A percentile compares a stretch with the other conserved stretches of the same genome.
phyloP scores from a whole-genome alignment of 2,329 filamentous ascomycete genomes.

The Amylocarpus encephaloides region DNA sequence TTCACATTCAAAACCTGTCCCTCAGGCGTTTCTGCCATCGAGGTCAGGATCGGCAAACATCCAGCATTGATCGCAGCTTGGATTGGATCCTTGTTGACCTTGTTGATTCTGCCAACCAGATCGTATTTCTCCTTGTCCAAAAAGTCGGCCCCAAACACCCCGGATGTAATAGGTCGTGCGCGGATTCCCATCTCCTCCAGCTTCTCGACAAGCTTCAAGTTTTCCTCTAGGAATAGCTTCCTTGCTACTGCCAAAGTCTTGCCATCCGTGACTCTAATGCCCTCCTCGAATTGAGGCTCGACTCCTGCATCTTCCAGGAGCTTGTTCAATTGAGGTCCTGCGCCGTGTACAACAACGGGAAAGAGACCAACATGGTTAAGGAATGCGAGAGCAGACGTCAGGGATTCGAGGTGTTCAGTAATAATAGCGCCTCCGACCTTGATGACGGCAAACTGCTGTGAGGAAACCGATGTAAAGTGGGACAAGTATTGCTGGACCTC shows the following conservation, averaged over 20 bases:
- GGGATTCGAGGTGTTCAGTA: constrained; percentile 85
- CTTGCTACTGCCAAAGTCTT: constrained; percentile 89
- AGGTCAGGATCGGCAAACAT: constrained; percentile 88
- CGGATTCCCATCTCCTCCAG: constrained; percentile 85
- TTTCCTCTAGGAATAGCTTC: constrained; percentile 92
- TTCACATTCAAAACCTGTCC: constrained; percentile 96
- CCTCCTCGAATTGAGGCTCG: constrained; percentile 93
- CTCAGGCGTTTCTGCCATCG: constrained; percentile 88
- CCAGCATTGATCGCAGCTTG: constrained; percentile 86
- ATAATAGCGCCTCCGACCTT: constrained; percentile 97
- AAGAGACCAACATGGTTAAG: constrained; percentile 92
- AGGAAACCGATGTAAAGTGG: constrained; percentile 93
- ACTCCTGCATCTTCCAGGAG: constrained; percentile 85
- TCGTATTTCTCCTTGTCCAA: constrained; percentile 95
- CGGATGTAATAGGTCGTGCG: constrained; percentile 80
- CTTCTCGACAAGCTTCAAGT: constrained; percentile 83
- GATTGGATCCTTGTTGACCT: constrained; percentile 84
- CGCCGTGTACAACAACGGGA: constrained; percentile 92
- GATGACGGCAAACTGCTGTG: constrained; percentile 95
- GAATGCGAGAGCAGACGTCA: constrained; percentile 84
- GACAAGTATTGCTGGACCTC: constrained; percentile 97
- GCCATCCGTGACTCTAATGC: constrained; percentile 89
- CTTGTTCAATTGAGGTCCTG: constrained; percentile 89
- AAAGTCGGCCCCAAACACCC: constrained; percentile 89
- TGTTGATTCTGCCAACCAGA: constrained; percentile 89